Conservation (phyloP, 2,329 filamentous ascomycete species). For the Stagonosporopsis rhizophila region DNA sequence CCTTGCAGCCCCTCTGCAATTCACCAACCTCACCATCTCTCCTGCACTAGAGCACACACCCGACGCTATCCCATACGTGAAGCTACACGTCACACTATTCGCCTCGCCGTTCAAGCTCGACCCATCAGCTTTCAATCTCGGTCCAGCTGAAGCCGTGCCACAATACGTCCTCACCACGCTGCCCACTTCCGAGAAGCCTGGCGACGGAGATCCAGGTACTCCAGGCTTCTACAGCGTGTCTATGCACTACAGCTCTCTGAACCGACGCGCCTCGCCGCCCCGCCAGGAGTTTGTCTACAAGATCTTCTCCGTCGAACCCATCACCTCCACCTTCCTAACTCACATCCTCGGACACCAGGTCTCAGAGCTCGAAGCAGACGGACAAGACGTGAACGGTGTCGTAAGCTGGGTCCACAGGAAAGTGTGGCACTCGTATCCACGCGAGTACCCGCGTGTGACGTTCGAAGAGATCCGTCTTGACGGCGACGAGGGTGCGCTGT, state of each 20-base stretch:
- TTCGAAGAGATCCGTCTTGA: constrained; percentile 79
- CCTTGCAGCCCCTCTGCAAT: constrained; percentile 84
- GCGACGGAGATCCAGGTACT: constrained; percentile 63
- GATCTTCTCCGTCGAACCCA: constrained; percentile 61
- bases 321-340: constrained; percentile 55
- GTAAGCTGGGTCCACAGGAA: constrained; percentile 48
- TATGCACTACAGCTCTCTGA: constrained; percentile 69
- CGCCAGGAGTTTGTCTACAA: constrained; percentile 68
- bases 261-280: constrained; percentile 55
- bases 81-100: constrained; percentile 89
- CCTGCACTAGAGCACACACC: constrained; percentile 61
- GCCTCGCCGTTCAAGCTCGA: constrained; percentile 77
- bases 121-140: constrained; percentile 74
- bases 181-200: constrained; percentile 62
- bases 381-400: constrained; percentile 40
- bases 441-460: constrained; percentile 80
- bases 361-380: constrained; percentile 41
- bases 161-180: constrained; percentile 85
- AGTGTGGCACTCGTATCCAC: constrained; percentile 87
- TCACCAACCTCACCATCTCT: constrained; percentile 68
- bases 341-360: constrained; percentile 54
- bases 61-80: constrained; percentile 83
- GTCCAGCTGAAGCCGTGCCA: constrained; percentile 66
- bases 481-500: constrained; percentile 58
- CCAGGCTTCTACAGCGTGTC: constrained; percentile 88